Evolutionary conservation across 768 basidiomycete species (phyloP), one percentile per base, ranked within the genome.

Genomic region (Rhizopogon sp.): DNA sequence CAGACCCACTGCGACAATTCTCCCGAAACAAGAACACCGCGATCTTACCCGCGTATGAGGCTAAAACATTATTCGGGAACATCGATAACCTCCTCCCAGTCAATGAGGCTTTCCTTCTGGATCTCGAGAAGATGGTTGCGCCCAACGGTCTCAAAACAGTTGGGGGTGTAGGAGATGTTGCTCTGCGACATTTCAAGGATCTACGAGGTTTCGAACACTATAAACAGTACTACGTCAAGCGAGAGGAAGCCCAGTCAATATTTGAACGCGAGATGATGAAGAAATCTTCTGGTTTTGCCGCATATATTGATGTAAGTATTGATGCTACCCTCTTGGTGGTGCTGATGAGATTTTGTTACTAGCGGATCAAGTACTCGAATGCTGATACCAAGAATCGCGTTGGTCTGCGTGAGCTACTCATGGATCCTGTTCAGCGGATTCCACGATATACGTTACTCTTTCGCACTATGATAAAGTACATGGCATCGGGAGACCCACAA

Each of bases 351-450:
- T 40, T 6, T 14, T 28, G 17, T 40, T 40, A 55, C 61, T 49
- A 94, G 90, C 85, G 85, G 55, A 85, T 92, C 69, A 94, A 96
- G 76, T 96, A 95, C 66, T 83, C 87, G 58, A 82, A 82, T 14
- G 74, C 82, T 20, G 90, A 90, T 60, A 69, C 78, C 31, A 79
- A 79, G 62, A 93, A 90, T 66, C 89, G 93, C 40, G 81, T 96
- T 54, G 93, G 91, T 43, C 76, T 98, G 53, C 81, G 94, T 28
- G 94, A 96, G 67, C 81, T 97, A 47, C 78, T 98, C 20, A 96
- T 96, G 86, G 95, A 98, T 61, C 95, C 95, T 14, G 92, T 97
- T 5, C 95, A 98, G 65, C 85, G 95, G 35, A 93, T 98, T 64
- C 94, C 95, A 4, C 79, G 96, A 60, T 98, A 98, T 71, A 95